These are phyloP conservation scores for Botrytis sinoallii DNA, from an alignment of 2,329 filamentous ascomycete species.

Conservation along the genomic window DNA sequence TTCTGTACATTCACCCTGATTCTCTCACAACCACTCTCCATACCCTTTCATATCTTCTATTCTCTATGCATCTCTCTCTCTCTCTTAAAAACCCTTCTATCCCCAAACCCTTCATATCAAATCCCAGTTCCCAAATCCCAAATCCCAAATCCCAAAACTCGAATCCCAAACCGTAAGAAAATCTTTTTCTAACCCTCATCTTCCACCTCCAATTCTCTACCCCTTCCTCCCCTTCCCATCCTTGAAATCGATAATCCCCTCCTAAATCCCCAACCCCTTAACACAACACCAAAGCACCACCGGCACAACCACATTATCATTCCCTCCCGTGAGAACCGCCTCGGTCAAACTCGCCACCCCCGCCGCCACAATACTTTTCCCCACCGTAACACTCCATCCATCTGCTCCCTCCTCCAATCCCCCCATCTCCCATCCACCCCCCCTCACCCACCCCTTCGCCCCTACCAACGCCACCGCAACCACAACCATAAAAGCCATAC, in stretches of 20 bases:
- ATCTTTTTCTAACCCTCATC: neutral
- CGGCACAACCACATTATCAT: slow-evolving; percentile 87
- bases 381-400: neutral
- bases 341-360: slow-evolving; percentile 85
- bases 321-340: slow-evolving; percentile 91
- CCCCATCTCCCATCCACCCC: slow-evolving; percentile 79
- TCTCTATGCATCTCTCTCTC: neutral
- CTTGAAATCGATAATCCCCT: no score
- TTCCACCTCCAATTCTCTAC: no score
- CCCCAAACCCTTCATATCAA: no score
- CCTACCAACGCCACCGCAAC: slow-evolving; percentile 72
- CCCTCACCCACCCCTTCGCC: slow-evolving; percentile 68
- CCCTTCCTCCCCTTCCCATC: no score
- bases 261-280: slow-evolving; percentile 54
- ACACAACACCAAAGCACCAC: slow-evolving; percentile 91
- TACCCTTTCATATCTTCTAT: no score
- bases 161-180: neutral
- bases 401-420: slow-evolving; percentile 43
- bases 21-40: no score
- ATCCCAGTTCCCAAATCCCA: no score
- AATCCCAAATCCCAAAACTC: no score
- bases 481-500: slow-evolving; percentile 73
- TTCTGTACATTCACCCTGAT: no score
- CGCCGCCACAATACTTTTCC: slow-evolving; percentile 71
- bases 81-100: no score